phyloP scores from a whole-genome alignment of 2,329 filamentous ascomycete genomes.

The Pseudogymnoascus sp. region DNA sequence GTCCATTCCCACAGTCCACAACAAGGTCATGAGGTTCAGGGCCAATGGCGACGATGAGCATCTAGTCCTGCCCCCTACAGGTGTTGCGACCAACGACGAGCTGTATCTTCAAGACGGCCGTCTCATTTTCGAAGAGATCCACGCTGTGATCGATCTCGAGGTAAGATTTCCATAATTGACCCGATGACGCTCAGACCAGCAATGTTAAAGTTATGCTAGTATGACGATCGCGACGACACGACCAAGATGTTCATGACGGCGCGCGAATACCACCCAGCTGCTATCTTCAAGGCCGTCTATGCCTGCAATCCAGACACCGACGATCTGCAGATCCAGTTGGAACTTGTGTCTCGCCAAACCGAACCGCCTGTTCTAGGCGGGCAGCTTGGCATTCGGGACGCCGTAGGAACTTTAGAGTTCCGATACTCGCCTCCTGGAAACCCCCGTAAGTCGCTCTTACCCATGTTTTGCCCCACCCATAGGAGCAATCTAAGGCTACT shows the following conservation, averaged over 20 bases:
- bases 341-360: conserved; percentile 26
- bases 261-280: conserved; percentile 33
- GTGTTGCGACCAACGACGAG: conserved; percentile 30
- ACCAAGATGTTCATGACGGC: conserved; percentile 42
- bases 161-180: conserved; percentile 20
- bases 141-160: conserved; percentile 39
- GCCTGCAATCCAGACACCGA: conserved; percentile 36
- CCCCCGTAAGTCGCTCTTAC: conserved; percentile 23
- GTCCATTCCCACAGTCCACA: conserved; percentile 30
- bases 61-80: conserved; percentile 32
- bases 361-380: conserved; percentile 26
- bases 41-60: conserved; percentile 34
- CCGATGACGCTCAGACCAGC: neutral
- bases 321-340: conserved; percentile 31
- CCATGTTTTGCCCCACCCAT: neutral
- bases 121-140: conserved; percentile 26
- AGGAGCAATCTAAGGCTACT: neutral
- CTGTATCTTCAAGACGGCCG: conserved; percentile 32
- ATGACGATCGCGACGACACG: conserved; percentile 36
- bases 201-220: conserved; percentile 22
- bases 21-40: conserved; percentile 32
- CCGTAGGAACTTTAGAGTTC: conserved; percentile 34
- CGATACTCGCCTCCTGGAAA: conserved; percentile 36
- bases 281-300: conserved; percentile 34
- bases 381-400: conserved; percentile 32